Percentiles rank a stretch among this genome's conserved stretches.
phyloP scores from a whole-genome alignment of 495 filamentous ascomycete species.

The Neurospora sp. region DNA sequence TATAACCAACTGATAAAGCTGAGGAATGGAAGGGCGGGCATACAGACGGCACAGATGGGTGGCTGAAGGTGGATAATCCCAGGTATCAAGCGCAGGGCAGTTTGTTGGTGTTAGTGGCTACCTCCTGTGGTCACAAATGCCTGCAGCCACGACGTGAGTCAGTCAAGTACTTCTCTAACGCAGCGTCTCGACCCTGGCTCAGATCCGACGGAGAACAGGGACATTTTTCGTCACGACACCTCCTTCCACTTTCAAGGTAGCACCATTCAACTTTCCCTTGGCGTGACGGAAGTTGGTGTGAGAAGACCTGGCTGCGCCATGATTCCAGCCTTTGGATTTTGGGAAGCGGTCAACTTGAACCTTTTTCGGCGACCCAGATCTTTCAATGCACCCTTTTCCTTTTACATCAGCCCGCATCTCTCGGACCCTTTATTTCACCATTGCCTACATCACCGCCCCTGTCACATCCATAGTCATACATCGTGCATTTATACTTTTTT shows the following conservation, averaged over 20 bases:
- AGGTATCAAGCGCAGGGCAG: neutral
- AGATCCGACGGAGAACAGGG: neutral
- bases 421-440: neutral
- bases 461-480: neutral
- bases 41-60: neutral
- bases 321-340: neutral
- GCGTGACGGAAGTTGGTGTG: neutral
- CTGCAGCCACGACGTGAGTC: neutral
- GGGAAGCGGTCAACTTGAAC: neutral
- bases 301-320: neutral
- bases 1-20: neutral
- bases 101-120: neutral
- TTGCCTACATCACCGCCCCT: neutral
- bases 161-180: neutral
- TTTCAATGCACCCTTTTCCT: neutral
- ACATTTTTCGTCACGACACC: neutral
- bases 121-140: neutral
- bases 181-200: neutral
- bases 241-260: neutral
- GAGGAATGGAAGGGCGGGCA: neutral
- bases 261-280: neutral
- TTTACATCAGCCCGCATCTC: neutral
- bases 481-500: neutral
- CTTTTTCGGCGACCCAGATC: neutral
- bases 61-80: neutral